Percentiles rank a stretch among this genome's conserved stretches.
phyloP scores from a whole-genome alignment of 306 rosid species.

The Delonix regia region DNA sequence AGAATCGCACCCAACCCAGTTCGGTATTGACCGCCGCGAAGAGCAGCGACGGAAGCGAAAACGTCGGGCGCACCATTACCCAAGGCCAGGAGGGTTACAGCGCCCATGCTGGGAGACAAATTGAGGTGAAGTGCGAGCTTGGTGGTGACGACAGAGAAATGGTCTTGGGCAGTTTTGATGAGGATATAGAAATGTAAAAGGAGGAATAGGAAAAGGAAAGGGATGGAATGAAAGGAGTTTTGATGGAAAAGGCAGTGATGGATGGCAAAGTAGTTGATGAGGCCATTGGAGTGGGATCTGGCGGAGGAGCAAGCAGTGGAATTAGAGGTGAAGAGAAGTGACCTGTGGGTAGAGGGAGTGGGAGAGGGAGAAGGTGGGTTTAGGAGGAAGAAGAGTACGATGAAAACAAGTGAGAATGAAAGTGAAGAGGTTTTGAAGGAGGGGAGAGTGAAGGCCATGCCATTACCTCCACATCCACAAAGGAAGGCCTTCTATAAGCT shows the following conservation, averaged over 20 bases:
- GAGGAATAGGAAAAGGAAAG: constrained; percentile 61
- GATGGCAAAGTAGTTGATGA: constrained; percentile 57
- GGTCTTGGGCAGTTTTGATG: constrained; percentile 86
- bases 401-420: constrained; percentile 33
- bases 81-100: constrained; percentile 83
- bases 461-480: constrained; percentile 41
- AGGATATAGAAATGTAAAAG: constrained; percentile 81
- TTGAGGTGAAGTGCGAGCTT: constrained; percentile 70
- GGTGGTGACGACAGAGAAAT: constrained; percentile 82
- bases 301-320: constrained; percentile 36
- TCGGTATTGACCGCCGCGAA: constrained; percentile 74
- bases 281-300: constrained; percentile 50
- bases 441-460: constrained; percentile 65
- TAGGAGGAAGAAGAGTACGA: constrained; percentile 51
- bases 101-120: constrained; percentile 84
- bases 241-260: constrained; percentile 52
- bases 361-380: constrained; percentile 24
- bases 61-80: constrained; percentile 98
- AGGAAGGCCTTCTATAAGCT: background rate
- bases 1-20: constrained; percentile 93
- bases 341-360: constrained; percentile 43
- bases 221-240: constrained; percentile 48
- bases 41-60: constrained; percentile 83
- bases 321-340: constrained; percentile 39
- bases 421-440: constrained; percentile 37